Conservation (phyloP, 192 early-diverging fungal species). For the Umbelopsis sp. region DNA sequence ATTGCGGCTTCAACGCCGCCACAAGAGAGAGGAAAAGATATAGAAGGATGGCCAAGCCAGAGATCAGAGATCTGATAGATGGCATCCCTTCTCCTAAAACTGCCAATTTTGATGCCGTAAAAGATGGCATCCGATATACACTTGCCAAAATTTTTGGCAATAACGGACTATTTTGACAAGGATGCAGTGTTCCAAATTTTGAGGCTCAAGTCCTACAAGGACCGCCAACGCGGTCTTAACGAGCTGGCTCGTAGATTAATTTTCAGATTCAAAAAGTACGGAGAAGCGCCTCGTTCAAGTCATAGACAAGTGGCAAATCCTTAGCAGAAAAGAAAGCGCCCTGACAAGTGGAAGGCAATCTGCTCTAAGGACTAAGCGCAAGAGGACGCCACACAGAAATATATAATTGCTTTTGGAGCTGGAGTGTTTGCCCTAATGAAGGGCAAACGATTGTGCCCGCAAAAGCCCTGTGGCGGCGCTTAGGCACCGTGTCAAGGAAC, state of each 20-base stretch:
- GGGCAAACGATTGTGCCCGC: neutral
- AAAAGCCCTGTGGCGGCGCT: neutral
- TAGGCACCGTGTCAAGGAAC: neutral
- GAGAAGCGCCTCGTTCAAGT: neutral
- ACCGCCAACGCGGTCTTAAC: neutral
- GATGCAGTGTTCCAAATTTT: neutral
- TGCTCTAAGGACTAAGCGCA: neutral
- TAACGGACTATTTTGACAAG: neutral
- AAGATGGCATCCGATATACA: neutral
- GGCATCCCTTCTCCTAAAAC: constrained; percentile 4
- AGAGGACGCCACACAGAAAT: neutral
- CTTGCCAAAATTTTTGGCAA: neutral
- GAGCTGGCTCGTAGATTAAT: neutral
- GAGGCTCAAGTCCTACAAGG: constrained; percentile 8
- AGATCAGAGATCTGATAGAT: neutral
- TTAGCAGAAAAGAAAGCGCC: too few relatives aligned
- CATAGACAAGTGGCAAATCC: neutral
- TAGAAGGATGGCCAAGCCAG: neutral
- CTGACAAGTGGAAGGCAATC: neutral
- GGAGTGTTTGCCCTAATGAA: neutral
- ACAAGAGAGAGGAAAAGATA: neutral
- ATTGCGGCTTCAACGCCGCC: neutral
- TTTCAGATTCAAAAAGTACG: neutral
- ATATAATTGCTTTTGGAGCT: neutral
- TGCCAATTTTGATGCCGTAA: neutral